A percentile compares a stretch with the other conserved stretches of the same genome.
These are phyloP conservation scores for Pseudocercospora fuligena DNA, from an alignment of 2,329 filamentous ascomycete genomes.

Conservation along the genomic window DNA sequence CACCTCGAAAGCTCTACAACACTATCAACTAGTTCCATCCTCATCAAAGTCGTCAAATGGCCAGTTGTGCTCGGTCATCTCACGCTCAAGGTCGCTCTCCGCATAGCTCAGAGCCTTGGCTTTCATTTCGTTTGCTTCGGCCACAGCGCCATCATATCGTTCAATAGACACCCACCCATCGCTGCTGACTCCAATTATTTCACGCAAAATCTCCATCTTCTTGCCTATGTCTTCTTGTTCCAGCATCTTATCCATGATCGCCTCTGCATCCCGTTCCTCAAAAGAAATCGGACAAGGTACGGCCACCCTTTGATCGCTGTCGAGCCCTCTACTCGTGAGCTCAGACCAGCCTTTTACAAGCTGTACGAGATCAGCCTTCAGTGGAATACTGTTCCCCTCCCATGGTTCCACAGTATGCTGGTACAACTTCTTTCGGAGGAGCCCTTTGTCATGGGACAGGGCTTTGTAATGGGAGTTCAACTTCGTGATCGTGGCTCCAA, in stretches of 20 bases:
- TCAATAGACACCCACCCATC: slow-evolving; percentile 35
- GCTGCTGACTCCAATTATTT: slow-evolving; percentile 25
- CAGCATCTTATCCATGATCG: slow-evolving; percentile 31
- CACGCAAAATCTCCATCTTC: slow-evolving; percentile 32
- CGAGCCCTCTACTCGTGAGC: slow-evolving; percentile 9
- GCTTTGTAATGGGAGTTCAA: slow-evolving; percentile 30
- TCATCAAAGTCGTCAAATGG: slow-evolving; percentile 41
- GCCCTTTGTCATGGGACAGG: slow-evolving; percentile 21
- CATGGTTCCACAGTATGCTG: slow-evolving; percentile 31
- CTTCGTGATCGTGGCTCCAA: slow-evolving; percentile 26
- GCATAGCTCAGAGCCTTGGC: slow-evolving; percentile 27
- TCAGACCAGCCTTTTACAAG: slow-evolving; percentile 20
- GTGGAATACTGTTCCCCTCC: slow-evolving; percentile 36
- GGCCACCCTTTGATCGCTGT: too few species aligned
- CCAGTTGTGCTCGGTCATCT: slow-evolving; percentile 28
- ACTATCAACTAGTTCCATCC: neutral
- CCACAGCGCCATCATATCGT: slow-evolving; percentile 30
- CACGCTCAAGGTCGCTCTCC: slow-evolving; percentile 28
- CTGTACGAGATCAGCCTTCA: slow-evolving; percentile 32
- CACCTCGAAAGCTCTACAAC: too few species aligned
- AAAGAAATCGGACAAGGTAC: neutral
- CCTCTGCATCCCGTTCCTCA: too few species aligned
- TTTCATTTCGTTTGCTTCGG: slow-evolving; percentile 29
- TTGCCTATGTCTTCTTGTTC: slow-evolving; percentile 34
- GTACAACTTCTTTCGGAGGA: slow-evolving; percentile 28